These are phyloP conservation scores for Microcos paniculata DNA, from an alignment of 345 rosid species.

Conservation along the genomic window DNA sequence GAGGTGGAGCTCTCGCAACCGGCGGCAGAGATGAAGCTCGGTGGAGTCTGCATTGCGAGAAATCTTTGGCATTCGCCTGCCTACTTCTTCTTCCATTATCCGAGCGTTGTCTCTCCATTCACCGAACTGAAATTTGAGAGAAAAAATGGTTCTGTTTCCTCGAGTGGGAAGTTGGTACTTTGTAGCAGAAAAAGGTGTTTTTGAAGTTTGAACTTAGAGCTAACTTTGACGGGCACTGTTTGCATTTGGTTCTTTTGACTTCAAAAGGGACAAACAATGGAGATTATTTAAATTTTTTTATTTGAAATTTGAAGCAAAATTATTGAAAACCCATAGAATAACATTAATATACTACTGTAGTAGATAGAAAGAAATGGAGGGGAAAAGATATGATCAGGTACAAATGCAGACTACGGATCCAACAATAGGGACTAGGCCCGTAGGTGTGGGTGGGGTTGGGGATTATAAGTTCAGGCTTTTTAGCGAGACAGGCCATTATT, in stretches of 20 bases:
- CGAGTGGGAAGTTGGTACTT: not conserved
- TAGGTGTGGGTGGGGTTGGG: not conserved
- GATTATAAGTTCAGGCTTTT: not conserved
- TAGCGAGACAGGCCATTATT: not conserved
- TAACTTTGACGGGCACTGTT: conserved; percentile 1
- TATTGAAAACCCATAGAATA: not conserved
- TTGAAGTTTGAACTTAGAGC: not conserved
- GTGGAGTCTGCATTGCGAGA: not conserved
- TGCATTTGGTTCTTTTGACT: conserved; percentile 2
- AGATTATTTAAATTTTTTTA: not conserved
- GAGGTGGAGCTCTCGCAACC: not conserved
- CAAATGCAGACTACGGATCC: not conserved
- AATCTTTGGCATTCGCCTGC: not conserved
- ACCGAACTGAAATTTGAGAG: not conserved
- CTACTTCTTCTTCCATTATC: conserved; percentile 3
- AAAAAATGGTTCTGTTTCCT: too few species aligned
- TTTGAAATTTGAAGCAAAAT: not conserved
- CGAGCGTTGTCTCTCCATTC: conserved; percentile 8
- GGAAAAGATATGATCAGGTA: not conserved
- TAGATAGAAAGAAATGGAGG: not conserved
- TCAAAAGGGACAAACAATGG: not conserved
- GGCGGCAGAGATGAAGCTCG: conserved; percentile 9
- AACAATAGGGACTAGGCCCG: not conserved
- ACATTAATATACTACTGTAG: too few species aligned
- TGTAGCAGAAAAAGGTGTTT: not conserved